Evolutionary conservation across 768 basidiomycete species (phyloP).

Genomic region (Leccinum olivaceopallidum): DNA sequence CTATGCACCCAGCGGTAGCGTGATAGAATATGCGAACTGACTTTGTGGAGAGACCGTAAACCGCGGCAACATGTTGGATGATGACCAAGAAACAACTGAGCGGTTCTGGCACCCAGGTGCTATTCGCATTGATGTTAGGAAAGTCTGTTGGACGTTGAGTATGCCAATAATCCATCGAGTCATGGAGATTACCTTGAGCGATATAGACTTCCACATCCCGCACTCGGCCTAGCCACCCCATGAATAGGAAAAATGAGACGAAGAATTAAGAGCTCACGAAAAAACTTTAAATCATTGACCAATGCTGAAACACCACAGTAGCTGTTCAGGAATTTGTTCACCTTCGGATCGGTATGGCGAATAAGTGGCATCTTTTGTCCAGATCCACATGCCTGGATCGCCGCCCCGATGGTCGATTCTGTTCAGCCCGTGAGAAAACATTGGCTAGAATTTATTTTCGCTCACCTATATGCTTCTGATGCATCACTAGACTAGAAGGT

Average conservation of each 20-base stretch:
- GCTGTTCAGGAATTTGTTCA: slow-evolving; percentile 62
- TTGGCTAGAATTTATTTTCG: no score
- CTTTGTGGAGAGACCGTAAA: slow-evolving; percentile 71
- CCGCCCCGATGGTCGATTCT: neutral
- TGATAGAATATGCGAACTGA: slow-evolving; percentile 72
- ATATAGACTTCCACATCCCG: slow-evolving; percentile 57
- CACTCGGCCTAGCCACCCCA: slow-evolving; percentile 45
- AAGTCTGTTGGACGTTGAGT: slow-evolving; percentile 45
- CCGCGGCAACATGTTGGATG: slow-evolving; percentile 55
- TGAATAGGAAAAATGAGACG: neutral
- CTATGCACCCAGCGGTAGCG: slow-evolving; percentile 64
- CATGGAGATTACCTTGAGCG: slow-evolving; percentile 46
- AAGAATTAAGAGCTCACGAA: slow-evolving; percentile 42
- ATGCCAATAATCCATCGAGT: neutral
- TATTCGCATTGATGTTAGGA: slow-evolving; percentile 44
- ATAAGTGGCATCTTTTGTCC: neutral
- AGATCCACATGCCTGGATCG: neutral
- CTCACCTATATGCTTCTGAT: slow-evolving; percentile 37
- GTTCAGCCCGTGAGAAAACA: neutral
- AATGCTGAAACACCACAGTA: slow-evolving; percentile 75
- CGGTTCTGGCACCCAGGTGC: slow-evolving; percentile 48
- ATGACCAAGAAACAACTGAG: slow-evolving; percentile 70
- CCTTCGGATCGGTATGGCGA: slow-evolving; percentile 56
- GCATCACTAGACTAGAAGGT: slow-evolving; percentile 25
- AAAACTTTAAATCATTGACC: slow-evolving; percentile 51